A percentile compares a stretch with the other conserved stretches of the same genome.
Conservation (phyloP, 208 protist species). For the Leishmania lainsoni region DNA sequence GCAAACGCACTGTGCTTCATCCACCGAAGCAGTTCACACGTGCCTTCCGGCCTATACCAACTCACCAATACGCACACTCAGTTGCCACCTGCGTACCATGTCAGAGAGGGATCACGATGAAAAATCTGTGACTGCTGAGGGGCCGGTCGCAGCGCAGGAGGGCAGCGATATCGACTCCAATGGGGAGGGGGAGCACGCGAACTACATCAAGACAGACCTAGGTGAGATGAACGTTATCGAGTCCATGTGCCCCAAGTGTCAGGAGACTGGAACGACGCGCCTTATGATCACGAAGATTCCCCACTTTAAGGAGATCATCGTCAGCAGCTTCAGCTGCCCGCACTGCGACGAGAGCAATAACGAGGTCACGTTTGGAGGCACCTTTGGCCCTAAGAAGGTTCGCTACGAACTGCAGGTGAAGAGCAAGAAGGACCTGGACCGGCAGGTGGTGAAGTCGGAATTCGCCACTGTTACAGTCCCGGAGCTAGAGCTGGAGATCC, state of each 20-base stretch:
- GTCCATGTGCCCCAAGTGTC: conserved; percentile 88
- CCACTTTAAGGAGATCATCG: conserved; percentile 92
- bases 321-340: conserved; percentile 92
- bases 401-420: conserved; percentile 86
- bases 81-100: not conserved
- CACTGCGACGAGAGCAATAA: conserved; percentile 90
- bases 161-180: not conserved
- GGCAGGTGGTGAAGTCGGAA: conserved; percentile 95
- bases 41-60: not conserved
- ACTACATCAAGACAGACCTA: conserved; percentile 80
- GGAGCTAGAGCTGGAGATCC: conserved; percentile 94
- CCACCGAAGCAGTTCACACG: not conserved
- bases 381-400: conserved; percentile 80
- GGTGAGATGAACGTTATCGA: conserved; percentile 90
- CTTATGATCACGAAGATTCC: conserved; percentile 93
- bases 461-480: conserved; percentile 90
- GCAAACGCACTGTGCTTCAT: not conserved
- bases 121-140: not conserved
- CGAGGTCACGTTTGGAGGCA: conserved; percentile 89
- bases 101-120: not conserved
- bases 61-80: not conserved
- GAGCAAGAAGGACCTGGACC: conserved; percentile 86
- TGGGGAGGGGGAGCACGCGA: conserved; percentile 22
- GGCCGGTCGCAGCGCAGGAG: conserved; percentile 6
- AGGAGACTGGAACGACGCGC: conserved; percentile 84